phyloP scores from a whole-genome alignment of 495 filamentous ascomycete species.

The Talaromyces liani region DNA sequence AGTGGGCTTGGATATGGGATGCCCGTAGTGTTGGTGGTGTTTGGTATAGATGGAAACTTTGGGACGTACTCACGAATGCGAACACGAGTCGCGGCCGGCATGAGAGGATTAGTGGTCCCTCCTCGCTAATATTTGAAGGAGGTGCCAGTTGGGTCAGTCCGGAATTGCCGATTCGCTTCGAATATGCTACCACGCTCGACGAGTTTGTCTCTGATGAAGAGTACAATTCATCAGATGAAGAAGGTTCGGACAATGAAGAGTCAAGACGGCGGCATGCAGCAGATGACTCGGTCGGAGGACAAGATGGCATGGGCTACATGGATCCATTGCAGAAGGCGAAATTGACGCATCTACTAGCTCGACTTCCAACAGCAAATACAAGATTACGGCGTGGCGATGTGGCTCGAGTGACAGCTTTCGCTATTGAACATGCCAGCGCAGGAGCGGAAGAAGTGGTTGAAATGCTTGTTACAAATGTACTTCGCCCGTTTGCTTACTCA shows the following conservation, averaged over 20 bases:
- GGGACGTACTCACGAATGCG: conserved; percentile 63
- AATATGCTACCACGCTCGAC: conserved; percentile 63
- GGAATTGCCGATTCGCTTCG: conserved; percentile 57
- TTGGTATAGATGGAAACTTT: conserved; percentile 88
- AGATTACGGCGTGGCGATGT: conserved; percentile 80
- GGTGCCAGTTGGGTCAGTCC: conserved; percentile 65
- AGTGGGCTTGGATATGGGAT: conserved; percentile 94
- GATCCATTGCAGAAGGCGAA: conserved; percentile 80
- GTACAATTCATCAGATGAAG: conserved; percentile 83
- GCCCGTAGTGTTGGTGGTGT: conserved; percentile 68
- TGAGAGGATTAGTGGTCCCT: conserved; percentile 16
- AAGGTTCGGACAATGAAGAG: conserved; percentile 72
- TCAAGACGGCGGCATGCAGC: conserved; percentile 46
- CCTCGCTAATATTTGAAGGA: conserved; percentile 56
- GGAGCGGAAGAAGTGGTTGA: conserved; percentile 85
- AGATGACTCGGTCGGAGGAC: conserved; percentile 27
- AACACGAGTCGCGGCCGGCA: conserved; percentile 18
- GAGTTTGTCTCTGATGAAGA: conserved; percentile 77
- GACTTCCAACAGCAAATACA: conserved; percentile 68
- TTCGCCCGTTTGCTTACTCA: conserved; percentile 57
- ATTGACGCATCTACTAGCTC: conserved; percentile 68
- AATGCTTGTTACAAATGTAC: conserved; percentile 75
- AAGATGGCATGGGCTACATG: conserved; percentile 64
- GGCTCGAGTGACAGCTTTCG: conserved; percentile 79
- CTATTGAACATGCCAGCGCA: conserved; percentile 73